Percentiles rank a stretch among this genome's conserved stretches.
phyloP scores from a whole-genome alignment of 371 early-diverging fungal species.

The Rhizopus microsporus region DNA sequence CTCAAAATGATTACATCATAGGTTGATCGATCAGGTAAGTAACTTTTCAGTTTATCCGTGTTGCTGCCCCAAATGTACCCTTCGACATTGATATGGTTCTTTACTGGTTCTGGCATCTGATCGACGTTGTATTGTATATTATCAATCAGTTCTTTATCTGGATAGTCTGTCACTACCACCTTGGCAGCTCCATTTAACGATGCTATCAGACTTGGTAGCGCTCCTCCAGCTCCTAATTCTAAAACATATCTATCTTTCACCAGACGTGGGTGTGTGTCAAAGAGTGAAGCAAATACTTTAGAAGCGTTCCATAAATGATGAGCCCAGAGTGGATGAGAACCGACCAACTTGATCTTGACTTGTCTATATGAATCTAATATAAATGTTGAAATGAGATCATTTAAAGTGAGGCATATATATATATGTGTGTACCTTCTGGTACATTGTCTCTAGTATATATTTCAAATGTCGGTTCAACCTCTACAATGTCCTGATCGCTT shows the following conservation, averaged over 20 bases:
- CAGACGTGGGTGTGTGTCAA: conserved; percentile 67
- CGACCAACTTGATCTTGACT: conserved; percentile 67
- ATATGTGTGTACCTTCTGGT: not conserved
- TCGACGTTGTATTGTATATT: conserved; percentile 75
- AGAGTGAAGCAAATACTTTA: conserved; percentile 74
- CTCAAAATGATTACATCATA: conserved; percentile 87
- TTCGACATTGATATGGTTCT: conserved; percentile 11
- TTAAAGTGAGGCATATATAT: too few species aligned
- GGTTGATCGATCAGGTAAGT: conserved; percentile 33
- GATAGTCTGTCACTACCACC: conserved; percentile 90
- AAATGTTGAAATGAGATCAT: not conserved
- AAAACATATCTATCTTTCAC: conserved; percentile 69
- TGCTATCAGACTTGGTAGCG: conserved; percentile 81
- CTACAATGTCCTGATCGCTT: conserved; percentile 42
- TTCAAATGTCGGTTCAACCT: conserved; percentile 56
- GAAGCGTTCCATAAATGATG: conserved; percentile 94
- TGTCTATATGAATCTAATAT: conserved; percentile 10
- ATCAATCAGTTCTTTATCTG: conserved; percentile 77
- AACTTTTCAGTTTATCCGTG: conserved; percentile 47
- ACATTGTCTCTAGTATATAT: conserved; percentile 42
- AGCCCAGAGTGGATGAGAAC: conserved; percentile 86
- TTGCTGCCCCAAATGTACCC: conserved; percentile 91
- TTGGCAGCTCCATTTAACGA: conserved; percentile 73
- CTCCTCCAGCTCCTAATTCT: conserved; percentile 92
- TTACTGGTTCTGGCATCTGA: conserved; percentile 32